Percentiles rank a stretch among this genome's conserved stretches.
These are phyloP conservation scores for Pyrenophora seminiperda DNA, from an alignment of 2,329 filamentous ascomycete species.

Conservation along the genomic window DNA sequence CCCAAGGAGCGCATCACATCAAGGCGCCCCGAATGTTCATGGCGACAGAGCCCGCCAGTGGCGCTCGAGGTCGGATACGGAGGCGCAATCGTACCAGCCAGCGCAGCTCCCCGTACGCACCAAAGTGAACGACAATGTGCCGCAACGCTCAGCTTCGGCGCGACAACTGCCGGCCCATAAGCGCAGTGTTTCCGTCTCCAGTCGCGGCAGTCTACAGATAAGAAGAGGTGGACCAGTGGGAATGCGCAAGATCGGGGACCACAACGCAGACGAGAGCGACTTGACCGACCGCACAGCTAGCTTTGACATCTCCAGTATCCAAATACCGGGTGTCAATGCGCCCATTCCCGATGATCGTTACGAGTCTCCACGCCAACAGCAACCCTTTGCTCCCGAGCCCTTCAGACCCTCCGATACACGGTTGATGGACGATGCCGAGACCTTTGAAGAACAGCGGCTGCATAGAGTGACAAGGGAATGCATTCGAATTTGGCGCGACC, in stretches of 20 bases:
- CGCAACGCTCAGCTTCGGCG: constrained; percentile 26
- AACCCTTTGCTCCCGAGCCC: constrained; percentile 43
- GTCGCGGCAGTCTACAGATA: constrained; percentile 44
- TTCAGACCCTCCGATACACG: constrained; percentile 58
- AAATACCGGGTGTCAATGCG: constrained; percentile 46
- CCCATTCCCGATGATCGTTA: constrained; percentile 34
- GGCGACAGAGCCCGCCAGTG: constrained; percentile 15
- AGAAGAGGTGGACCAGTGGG: constrained; percentile 23
- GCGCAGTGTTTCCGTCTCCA: constrained; percentile 43
- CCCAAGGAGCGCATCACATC: constrained; percentile 25
- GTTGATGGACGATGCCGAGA: constrained; percentile 57
- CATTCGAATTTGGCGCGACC: constrained; percentile 56
- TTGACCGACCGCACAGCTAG: constrained; percentile 38
- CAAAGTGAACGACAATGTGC: constrained; percentile 28
- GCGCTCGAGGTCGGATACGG: constrained; percentile 36
- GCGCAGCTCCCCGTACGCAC: constrained; percentile 35
- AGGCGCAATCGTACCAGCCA: constrained; percentile 29
- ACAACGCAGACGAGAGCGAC: constrained; percentile 38
- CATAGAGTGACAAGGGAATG: constrained; percentile 34
- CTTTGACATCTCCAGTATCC: constrained; percentile 36
- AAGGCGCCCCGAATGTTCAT: constrained; percentile 13
- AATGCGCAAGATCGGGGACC: constrained; percentile 18
- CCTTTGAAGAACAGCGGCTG: constrained; percentile 40
- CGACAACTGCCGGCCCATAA: constrained; percentile 25
- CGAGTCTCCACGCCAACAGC: constrained; percentile 16